Percentiles rank a stretch among this genome's conserved stretches.
Evolutionary conservation across 371 early-diverging fungal genomes (phyloP).

Genomic region (Mortierella sp.): DNA sequence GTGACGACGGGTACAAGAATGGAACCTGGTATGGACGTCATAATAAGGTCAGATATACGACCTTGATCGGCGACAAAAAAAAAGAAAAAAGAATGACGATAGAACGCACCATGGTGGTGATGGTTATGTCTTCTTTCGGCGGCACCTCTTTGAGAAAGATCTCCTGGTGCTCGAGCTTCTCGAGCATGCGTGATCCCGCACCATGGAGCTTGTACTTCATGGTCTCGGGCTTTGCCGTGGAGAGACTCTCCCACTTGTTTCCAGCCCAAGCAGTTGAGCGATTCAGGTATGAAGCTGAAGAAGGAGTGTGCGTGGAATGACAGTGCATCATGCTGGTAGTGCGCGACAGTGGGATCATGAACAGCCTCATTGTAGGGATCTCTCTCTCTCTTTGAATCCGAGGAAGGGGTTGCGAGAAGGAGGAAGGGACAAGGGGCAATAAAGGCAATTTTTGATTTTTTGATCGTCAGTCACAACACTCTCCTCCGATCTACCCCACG

Average conservation of each 20-base stretch:
- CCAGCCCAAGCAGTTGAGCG: constrained; percentile 65
- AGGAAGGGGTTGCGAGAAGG: not conserved
- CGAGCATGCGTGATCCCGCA: constrained; percentile 74
- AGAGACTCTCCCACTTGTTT: constrained; percentile 72
- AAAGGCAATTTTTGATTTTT: too few relatives aligned
- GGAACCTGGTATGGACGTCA: constrained; percentile 49
- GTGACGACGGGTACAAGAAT: constrained; percentile 57
- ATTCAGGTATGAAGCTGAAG: constrained; percentile 62
- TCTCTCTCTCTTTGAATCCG: not conserved
- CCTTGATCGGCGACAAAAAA: too few relatives aligned
- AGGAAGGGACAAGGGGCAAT: too few relatives aligned
- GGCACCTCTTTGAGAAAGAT: constrained; percentile 84
- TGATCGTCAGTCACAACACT: too few relatives aligned
- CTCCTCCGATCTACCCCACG: too few relatives aligned
- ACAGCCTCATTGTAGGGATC: constrained; percentile 54
- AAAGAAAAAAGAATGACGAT: not conserved
- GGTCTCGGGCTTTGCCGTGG: constrained; percentile 56
- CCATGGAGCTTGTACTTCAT: constrained; percentile 72
- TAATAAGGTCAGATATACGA: not conserved
- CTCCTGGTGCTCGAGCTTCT: constrained; percentile 80
- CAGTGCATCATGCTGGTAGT: constrained; percentile 57
- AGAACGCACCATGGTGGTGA: constrained; percentile 56
- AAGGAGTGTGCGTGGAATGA: constrained; percentile 55
- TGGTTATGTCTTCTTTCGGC: constrained; percentile 58
- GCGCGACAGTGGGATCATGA: constrained; percentile 58